A percentile compares a stretch with the other conserved stretches of the same genome.
Evolutionary conservation across 2,329 filamentous ascomycete genomes (phyloP).

Genomic region (Arthrobotrys sinensis): DNA sequence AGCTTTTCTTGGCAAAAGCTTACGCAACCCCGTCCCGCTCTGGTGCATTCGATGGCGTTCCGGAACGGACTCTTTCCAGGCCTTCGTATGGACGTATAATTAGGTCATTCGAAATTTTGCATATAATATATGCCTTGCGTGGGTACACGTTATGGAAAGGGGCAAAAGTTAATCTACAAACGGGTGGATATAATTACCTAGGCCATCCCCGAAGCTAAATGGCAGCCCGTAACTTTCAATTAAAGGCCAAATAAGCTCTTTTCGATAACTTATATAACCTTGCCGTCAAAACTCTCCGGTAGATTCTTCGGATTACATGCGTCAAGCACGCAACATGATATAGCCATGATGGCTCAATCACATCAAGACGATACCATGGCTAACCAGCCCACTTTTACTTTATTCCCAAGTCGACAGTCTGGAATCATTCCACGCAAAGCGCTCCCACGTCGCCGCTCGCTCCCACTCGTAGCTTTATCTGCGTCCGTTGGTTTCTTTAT

Average conservation of each 20-base stretch:
- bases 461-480: conserved; percentile 3
- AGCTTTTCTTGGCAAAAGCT: conserved; percentile 42
- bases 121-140: neutral
- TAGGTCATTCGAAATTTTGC: neutral
- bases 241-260: too few species aligned
- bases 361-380: neutral
- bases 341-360: neutral
- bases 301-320: neutral
- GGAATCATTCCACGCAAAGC: neutral
- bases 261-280: neutral
- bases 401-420: neutral
- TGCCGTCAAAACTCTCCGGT: neutral
- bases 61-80: conserved; percentile 6
- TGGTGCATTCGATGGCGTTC: neutral
- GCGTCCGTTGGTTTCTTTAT: neutral
- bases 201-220: neutral
- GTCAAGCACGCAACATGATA: neutral
- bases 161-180: neutral
- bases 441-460: neutral
- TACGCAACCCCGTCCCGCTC: conserved; percentile 22
- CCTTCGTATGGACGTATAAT: neutral
- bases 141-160: neutral
- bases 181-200: neutral
- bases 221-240: neutral
- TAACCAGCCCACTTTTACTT: neutral